Conservation (phyloP, 495 filamentous ascomycete species). For the Xylaria telfairii region DNA sequence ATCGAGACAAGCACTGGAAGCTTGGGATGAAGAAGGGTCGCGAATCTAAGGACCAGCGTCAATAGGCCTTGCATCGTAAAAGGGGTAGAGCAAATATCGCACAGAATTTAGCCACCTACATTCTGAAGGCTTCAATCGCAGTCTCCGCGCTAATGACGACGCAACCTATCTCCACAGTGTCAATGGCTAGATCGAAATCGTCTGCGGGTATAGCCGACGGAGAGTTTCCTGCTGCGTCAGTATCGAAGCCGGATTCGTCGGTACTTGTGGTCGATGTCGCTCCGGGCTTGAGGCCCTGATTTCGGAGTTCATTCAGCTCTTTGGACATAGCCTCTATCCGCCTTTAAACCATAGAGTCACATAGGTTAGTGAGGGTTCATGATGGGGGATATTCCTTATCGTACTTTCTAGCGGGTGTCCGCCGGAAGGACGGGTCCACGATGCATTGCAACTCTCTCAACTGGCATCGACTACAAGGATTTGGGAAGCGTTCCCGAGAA, state of each 20-base stretch:
- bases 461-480: conserved; percentile 39
- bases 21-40: conserved; percentile 30
- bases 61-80: neutral
- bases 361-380: conserved; percentile 14
- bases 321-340: conserved; percentile 42
- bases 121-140: conserved; percentile 33
- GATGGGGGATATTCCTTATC: conserved; percentile 10
- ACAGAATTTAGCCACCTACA: conserved; percentile 24
- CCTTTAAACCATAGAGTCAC: conserved; percentile 15
- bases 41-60: conserved; percentile 32
- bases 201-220: conserved; percentile 29
- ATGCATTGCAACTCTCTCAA: conserved; percentile 34
- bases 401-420: conserved; percentile 40
- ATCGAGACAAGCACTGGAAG: conserved; percentile 39
- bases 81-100: neutral
- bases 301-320: conserved; percentile 40
- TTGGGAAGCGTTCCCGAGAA: conserved; percentile 41
- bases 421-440: conserved; percentile 41
- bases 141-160: conserved; percentile 30
- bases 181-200: conserved; percentile 32
- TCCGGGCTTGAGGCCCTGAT: conserved; percentile 28
- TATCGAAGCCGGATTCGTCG: conserved; percentile 20
- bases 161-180: conserved; percentile 32
- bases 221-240: conserved; percentile 5
- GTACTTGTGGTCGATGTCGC: conserved; percentile 33